Evolutionary conservation across 148 eudicot species (phyloP).

Genomic region (Vaccinium corymbosum): DNA sequence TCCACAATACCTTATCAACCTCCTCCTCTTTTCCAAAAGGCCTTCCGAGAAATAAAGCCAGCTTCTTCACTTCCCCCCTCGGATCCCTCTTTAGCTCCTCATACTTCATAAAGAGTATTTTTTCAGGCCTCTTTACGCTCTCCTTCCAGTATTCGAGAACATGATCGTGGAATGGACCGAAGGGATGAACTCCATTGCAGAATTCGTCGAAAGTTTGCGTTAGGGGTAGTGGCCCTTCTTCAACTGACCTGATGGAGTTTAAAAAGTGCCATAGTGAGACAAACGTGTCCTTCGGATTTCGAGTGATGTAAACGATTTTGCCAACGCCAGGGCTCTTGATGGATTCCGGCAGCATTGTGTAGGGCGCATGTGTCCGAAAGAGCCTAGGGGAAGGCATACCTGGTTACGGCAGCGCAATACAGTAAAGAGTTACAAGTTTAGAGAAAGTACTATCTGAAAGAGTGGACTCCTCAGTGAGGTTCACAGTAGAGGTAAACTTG

Average conservation of each 20-base stretch:
- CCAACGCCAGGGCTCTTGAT: background rate
- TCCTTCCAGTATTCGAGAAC: slow-evolving; percentile 25
- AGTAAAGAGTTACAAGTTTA: too few relatives aligned
- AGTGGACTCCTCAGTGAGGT: too few relatives aligned
- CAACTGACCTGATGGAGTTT: background rate
- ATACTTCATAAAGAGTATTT: slow-evolving; percentile 27
- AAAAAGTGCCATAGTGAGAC: slow-evolving; percentile 26
- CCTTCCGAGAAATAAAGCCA: slow-evolving; percentile 27
- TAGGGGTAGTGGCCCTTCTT: slow-evolving; percentile 7
- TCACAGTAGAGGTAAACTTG: too few relatives aligned
- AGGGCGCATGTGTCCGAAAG: slow-evolving; percentile 18
- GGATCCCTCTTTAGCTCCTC: slow-evolving; percentile 30
- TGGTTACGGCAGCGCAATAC: background rate
- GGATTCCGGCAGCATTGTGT: slow-evolving; percentile 12
- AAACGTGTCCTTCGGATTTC: slow-evolving; percentile 20
- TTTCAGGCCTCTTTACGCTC: slow-evolving; percentile 26
- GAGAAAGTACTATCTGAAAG: background rate
- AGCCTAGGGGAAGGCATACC: slow-evolving; percentile 6
- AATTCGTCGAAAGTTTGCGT: slow-evolving; percentile 17
- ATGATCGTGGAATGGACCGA: slow-evolving; percentile 18
- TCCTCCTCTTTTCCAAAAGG: slow-evolving; percentile 22
- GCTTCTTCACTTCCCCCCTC: slow-evolving; percentile 19
- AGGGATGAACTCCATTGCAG: slow-evolving; percentile 22
- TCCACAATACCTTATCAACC: slow-evolving; percentile 14
- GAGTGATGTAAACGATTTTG: slow-evolving; percentile 24